Conservation (phyloP, 768 basidiomycete genomes). For the Cystofilobasidium bisporidii region DNA sequence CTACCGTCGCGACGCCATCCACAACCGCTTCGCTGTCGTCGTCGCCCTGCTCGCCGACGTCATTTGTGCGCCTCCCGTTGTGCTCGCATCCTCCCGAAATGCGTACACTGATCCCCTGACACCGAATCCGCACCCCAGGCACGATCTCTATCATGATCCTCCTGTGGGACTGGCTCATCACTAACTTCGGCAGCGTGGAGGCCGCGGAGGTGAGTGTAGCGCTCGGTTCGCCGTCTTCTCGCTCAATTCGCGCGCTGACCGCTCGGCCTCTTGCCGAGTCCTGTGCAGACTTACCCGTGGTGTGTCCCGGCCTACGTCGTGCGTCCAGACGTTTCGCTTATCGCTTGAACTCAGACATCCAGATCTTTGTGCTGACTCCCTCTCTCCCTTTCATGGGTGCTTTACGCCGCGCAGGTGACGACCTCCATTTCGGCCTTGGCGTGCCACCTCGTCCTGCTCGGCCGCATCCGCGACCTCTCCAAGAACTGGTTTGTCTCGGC, state of each 20-base stretch:
- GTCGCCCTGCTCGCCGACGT: not conserved
- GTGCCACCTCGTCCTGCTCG: constrained; percentile 3
- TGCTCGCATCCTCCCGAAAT: not conserved
- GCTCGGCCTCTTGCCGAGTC: too few relatives aligned
- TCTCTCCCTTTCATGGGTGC: too few relatives aligned
- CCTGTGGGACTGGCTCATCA: not conserved
- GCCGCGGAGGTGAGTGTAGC: not conserved
- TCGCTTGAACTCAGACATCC: not conserved
- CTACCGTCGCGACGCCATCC: not conserved
- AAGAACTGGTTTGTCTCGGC: not conserved
- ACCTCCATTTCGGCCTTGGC: not conserved
- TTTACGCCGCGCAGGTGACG: not conserved
- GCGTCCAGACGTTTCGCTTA: not conserved
- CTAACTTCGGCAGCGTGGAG: not conserved
- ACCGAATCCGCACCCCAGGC: not conserved
- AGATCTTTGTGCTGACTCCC: not conserved
- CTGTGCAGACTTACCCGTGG: too few relatives aligned
- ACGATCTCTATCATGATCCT: not conserved
- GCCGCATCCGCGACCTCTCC: not conserved
- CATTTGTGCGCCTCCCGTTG: not conserved
- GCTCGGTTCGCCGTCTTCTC: not conserved
- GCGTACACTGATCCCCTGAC: not conserved
- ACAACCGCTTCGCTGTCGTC: not conserved
- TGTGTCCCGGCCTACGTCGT: not conserved
- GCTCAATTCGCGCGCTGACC: too few relatives aligned